A percentile compares a stretch with the other conserved stretches of the same genome.
phyloP scores from a whole-genome alignment of 257 asterid genomes.

The Nicotiana sylvestris region DNA sequence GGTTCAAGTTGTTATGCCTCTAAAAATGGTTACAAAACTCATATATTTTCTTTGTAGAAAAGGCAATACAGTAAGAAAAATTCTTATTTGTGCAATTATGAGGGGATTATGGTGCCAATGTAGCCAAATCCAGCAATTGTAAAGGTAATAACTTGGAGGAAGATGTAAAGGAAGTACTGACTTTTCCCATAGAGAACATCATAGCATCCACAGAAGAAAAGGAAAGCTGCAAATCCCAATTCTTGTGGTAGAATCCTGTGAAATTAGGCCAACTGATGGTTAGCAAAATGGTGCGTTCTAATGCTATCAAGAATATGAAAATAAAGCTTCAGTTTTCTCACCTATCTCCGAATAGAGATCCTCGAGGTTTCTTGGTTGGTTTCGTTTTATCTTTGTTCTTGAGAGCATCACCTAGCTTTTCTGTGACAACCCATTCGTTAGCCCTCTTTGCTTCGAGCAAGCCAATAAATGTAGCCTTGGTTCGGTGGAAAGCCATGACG shows the following conservation, averaged over 20 bases:
- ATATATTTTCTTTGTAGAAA: background rate
- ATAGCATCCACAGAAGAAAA: slow-evolving; percentile 53
- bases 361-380: slow-evolving; percentile 24
- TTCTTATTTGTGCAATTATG: background rate
- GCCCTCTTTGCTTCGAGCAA: slow-evolving; percentile 56
- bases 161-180: slow-evolving; percentile 52
- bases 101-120: slow-evolving; percentile 45
- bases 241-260: slow-evolving; percentile 49
- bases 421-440: slow-evolving; percentile 71
- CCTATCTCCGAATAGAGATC: slow-evolving; percentile 48
- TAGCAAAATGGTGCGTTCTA: background rate
- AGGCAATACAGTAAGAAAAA: background rate
- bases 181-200: slow-evolving; percentile 55
- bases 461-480: slow-evolving; percentile 65
- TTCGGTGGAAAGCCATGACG: slow-evolving; percentile 70
- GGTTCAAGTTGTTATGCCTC: background rate
- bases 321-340: slow-evolving; percentile 6
- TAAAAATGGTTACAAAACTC: background rate
- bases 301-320: background rate
- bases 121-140: slow-evolving; percentile 59
- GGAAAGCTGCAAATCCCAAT: slow-evolving; percentile 49
- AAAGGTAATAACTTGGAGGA: slow-evolving; percentile 51
- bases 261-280: background rate
- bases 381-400: slow-evolving; percentile 37
- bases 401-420: slow-evolving; percentile 51